Percentiles rank a stretch among this genome's conserved stretches.
phyloP scores from a whole-genome alignment of 2,329 filamentous ascomycete genomes.

The Dendryphion nanum region DNA sequence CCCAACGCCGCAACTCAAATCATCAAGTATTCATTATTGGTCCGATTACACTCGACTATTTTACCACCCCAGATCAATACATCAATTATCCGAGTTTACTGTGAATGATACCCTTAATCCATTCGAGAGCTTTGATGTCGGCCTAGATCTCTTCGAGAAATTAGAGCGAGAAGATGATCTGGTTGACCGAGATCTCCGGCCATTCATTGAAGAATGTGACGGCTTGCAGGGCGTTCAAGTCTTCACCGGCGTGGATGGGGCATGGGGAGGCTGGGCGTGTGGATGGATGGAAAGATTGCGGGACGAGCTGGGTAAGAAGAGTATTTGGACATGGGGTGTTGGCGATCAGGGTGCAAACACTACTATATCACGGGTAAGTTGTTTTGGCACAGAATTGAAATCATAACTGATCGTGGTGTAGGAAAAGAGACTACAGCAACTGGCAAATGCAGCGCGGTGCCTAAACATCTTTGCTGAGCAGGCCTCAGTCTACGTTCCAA shows the following conservation, averaged over 20 bases:
- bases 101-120: conserved; percentile 76
- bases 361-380: conserved; percentile 40
- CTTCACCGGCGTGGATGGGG: conserved; percentile 53
- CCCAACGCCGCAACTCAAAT: conserved; percentile 61
- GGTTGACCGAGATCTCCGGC: conserved; percentile 81
- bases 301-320: conserved; percentile 88
- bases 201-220: conserved; percentile 91
- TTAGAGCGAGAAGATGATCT: conserved; percentile 70
- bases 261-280: conserved; percentile 49
- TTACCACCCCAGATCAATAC: conserved; percentile 83
- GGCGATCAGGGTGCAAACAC: conserved; percentile 54
- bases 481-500: conserved; percentile 74
- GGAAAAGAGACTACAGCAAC: conserved; percentile 63
- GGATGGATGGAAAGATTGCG: conserved; percentile 62
- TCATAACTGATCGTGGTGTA: conserved; percentile 26
- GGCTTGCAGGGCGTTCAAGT: conserved; percentile 82
- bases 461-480: conserved; percentile 67
- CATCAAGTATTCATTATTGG: conserved; percentile 85
- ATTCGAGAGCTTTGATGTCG: conserved; percentile 65
- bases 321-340: conserved; percentile 83
- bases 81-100: conserved; percentile 80
- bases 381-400: background rate
- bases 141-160: conserved; percentile 40
- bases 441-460: conserved; percentile 73
- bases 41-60: conserved; percentile 93